These are phyloP conservation scores for Penstemon davidsonii DNA, from an alignment of 257 asterid species.

Conservation along the genomic window DNA sequence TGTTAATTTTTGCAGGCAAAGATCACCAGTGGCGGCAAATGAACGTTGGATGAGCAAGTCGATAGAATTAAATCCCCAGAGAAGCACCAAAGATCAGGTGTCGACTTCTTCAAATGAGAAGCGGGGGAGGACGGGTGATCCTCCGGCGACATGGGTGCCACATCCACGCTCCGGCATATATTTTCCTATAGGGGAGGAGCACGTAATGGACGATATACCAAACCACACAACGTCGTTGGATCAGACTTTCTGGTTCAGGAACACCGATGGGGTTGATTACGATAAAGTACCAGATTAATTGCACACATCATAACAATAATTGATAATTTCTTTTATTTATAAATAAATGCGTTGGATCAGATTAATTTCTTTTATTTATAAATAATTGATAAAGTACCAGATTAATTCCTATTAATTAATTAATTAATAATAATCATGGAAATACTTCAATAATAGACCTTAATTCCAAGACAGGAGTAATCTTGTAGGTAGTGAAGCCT, in stretches of 20 bases:
- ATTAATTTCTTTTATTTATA: too few relatives aligned
- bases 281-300: not conserved
- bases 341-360: too few relatives aligned
- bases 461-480: slow-evolving; percentile 34
- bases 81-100: not conserved
- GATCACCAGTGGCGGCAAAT: not conserved
- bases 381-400: too few relatives aligned
- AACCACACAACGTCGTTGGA: slow-evolving; percentile 39
- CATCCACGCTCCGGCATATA: slow-evolving; percentile 54
- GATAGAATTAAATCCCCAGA: not conserved
- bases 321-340: too few relatives aligned
- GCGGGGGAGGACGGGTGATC: not conserved
- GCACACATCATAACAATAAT: too few relatives aligned
- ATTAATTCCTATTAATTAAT: too few relatives aligned
- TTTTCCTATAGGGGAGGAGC: slow-evolving; percentile 46
- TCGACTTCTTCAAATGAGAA: not conserved
- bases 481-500: slow-evolving; percentile 38
- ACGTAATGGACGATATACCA: slow-evolving; percentile 48
- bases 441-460: slow-evolving; percentile 28
- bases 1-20: slow-evolving; percentile 9
- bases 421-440: too few relatives aligned
- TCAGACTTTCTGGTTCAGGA: slow-evolving; percentile 43
- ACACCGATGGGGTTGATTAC: slow-evolving; percentile 38
- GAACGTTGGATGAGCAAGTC: slow-evolving; percentile 22
- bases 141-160: slow-evolving; percentile 37